phyloP scores from a whole-genome alignment of 371 early-diverging fungal species.

The Mortierella sp. region DNA sequence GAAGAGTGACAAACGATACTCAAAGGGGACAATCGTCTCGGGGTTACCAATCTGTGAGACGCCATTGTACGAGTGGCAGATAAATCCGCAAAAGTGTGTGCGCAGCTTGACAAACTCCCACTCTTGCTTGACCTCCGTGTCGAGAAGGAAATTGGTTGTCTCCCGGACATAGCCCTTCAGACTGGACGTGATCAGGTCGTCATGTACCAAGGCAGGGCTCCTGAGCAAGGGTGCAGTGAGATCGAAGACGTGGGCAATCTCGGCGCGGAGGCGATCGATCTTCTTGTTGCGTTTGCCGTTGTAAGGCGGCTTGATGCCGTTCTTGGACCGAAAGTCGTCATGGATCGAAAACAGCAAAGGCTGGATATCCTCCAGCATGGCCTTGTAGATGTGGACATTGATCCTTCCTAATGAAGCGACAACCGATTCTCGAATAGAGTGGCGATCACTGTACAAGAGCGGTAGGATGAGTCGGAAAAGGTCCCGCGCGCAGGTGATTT shows the following conservation, averaged over 20 bases:
- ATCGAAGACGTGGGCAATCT: constrained; percentile 82
- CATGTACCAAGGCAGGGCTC: constrained; percentile 68
- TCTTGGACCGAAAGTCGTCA: constrained; percentile 74
- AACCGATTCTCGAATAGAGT: constrained; percentile 79
- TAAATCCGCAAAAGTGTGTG: constrained; percentile 88
- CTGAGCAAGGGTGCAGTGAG: constrained; percentile 78
- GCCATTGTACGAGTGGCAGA: constrained; percentile 86
- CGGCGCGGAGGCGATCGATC: constrained; percentile 82
- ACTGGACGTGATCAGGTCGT: constrained; percentile 73
- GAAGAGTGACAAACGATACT: constrained; percentile 83
- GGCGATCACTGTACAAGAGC: constrained; percentile 80
- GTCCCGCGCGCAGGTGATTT: constrained; percentile 71
- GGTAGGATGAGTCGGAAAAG: constrained; percentile 74
- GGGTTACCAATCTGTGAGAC: constrained; percentile 67
- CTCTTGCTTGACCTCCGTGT: constrained; percentile 82
- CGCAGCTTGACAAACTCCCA: constrained; percentile 93
- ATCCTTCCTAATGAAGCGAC: constrained; percentile 81
- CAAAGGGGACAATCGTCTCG: constrained; percentile 79
- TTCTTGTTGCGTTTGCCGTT: constrained; percentile 76
- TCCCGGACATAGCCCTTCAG: constrained; percentile 84
- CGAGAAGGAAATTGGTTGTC: constrained; percentile 77
- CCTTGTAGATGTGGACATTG: constrained; percentile 76
- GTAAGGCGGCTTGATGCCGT: constrained; percentile 69
- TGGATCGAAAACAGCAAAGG: constrained; percentile 71
- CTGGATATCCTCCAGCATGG: constrained; percentile 78